Evolutionary conservation across 768 basidiomycete species (phyloP).

Genomic region (Boletus reticuloceps): DNA sequence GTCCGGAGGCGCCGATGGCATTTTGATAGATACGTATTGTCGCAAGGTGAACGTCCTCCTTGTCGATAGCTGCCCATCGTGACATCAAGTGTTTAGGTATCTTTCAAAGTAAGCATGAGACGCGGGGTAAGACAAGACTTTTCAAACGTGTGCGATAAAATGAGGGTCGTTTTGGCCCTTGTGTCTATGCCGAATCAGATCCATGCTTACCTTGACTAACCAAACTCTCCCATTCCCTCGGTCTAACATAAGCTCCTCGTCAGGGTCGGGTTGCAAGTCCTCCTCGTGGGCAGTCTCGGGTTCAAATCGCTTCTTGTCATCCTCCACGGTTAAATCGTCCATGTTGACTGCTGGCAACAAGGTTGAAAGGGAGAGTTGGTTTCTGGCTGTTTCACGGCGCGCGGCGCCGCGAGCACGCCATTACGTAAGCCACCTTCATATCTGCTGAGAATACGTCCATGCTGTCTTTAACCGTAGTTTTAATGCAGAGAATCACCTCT

Average conservation of each 20-base stretch:
- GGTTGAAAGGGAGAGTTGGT: background rate
- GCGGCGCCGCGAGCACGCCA: no score
- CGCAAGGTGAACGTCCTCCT: conserved; percentile 78
- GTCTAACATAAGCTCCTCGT: conserved; percentile 79
- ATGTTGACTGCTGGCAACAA: conserved; percentile 13
- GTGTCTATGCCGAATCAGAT: background rate
- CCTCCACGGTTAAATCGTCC: conserved; percentile 41
- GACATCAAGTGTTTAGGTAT: conserved; percentile 86
- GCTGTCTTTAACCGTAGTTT: no score
- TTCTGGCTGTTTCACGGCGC: no score
- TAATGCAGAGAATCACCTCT: no score
- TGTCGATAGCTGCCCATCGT: conserved; percentile 74
- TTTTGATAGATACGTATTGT: conserved; percentile 77
- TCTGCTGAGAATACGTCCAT: no score
- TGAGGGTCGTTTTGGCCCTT: background rate
- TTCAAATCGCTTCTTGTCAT: conserved; percentile 76
- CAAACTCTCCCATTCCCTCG: conserved; percentile 74
- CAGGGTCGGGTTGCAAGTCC: conserved; percentile 70
- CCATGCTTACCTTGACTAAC: conserved; percentile 74
- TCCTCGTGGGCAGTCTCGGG: conserved; percentile 51
- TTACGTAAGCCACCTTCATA: no score
- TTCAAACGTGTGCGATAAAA: background rate
- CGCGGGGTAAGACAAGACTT: background rate
- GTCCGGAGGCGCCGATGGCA: conserved; percentile 40
- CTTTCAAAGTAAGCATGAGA: conserved; percentile 38